Base-by-base conservation (phyloP, 73 alveolate species). In the Uronychia binucleata region DNA sequence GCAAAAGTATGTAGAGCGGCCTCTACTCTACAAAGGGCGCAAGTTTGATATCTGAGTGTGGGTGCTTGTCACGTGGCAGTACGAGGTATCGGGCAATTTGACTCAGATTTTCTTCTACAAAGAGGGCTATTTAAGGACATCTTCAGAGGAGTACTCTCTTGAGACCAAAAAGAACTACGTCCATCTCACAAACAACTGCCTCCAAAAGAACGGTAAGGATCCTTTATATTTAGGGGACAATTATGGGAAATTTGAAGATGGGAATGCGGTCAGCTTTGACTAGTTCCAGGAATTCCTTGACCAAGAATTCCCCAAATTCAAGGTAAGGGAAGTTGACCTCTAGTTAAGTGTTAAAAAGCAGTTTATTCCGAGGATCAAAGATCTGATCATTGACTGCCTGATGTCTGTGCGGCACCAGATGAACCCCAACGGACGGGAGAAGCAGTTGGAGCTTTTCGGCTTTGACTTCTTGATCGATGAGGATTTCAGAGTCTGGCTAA, bases 31-130 rank as follows among this genome's bases (percentile, higher is more conserved):
- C 90, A 86, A 96, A 58, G 96, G 95, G 28, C 84, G 99, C 79
- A 97, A 97, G 82, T 97, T 97, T 85, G 99, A 97, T 90, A 87
- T 97, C 26, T 87, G 99, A 85, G 93, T 97, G 0, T 97, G 99
- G 98, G 98, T 90, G 32, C 88, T 97, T 31, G 81, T 95, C 11
- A 95, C 97, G 0, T n/a, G n/a, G n/a, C n/a, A n/a, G n/a, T n/a
- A n/a, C n/a, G n/a, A n/a, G n/a, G n/a, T n/a, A n/a, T n/a, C n/a
- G n/a, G 67, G 89, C 30, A 89, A 89, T 67, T n/a, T n/a, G n/a
- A 90, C 82, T 67, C 85, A 87, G 58, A 75, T 96, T 29, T 92
- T 85, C 78, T 87, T 83, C 75, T 92, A 87, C 78, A 87, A 88
- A 46, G 88, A 95, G 77, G 99, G 99, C 1, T 95, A 95, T 33